These are phyloP conservation scores for Pelargonium nanum DNA, from an alignment of 345 rosid species.

Conservation along the genomic window DNA sequence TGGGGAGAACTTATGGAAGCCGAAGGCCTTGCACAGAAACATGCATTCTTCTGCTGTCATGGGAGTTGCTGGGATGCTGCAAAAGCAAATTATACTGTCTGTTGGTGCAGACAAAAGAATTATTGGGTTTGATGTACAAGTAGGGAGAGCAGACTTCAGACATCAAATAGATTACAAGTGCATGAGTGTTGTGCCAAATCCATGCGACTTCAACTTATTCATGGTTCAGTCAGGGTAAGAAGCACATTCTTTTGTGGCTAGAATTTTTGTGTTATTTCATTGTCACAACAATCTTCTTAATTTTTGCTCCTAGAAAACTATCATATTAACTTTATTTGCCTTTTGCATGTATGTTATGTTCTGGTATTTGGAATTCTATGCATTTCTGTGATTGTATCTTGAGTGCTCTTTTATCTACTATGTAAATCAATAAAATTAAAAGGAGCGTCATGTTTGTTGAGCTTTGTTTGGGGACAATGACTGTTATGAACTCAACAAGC, in stretches of 20 bases:
- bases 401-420: too few species aligned
- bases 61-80: constrained; percentile 87
- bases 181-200: constrained; percentile 90
- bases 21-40: constrained; percentile 58
- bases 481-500: too few species aligned
- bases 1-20: constrained; percentile 58
- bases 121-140: constrained; percentile 61
- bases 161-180: constrained; percentile 86
- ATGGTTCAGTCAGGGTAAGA: constrained; percentile 94
- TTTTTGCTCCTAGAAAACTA: background rate
- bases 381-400: background rate
- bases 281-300: background rate
- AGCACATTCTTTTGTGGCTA: constrained; percentile 3
- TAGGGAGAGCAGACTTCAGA: constrained; percentile 59
- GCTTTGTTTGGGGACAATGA: too few species aligned
- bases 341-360: background rate
- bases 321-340: background rate
- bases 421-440: too few species aligned
- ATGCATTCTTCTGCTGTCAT: constrained; percentile 88
- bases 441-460: too few species aligned
- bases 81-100: constrained; percentile 63
- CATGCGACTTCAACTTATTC: constrained; percentile 84
- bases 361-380: background rate
- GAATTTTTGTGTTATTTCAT: constrained; percentile 2
- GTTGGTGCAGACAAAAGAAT: constrained; percentile 85